phyloP scores from a whole-genome alignment of 805 yeast genomes.

The Metschnikowia aberdeeniae region DNA sequence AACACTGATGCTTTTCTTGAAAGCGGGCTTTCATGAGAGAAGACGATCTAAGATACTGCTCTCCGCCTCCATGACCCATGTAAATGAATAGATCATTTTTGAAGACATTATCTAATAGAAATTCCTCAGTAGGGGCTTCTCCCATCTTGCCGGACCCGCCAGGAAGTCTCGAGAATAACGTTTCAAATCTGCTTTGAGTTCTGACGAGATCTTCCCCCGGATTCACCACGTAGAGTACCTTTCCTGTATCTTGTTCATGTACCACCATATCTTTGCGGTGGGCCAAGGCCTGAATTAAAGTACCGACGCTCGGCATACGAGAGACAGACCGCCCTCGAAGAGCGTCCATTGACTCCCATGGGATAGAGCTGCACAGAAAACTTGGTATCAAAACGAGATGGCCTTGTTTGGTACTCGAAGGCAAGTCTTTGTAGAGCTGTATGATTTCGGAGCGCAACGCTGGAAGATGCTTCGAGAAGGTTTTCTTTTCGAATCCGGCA shows the following conservation, averaged over 20 bases:
- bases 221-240: conserved; percentile 58
- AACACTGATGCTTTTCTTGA: conserved; percentile 27
- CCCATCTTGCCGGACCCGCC: conserved; percentile 57
- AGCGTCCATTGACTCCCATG: conserved; percentile 83
- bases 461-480: background rate
- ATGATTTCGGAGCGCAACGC: background rate
- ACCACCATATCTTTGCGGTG: conserved; percentile 7
- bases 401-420: conserved; percentile 12
- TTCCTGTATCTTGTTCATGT: background rate
- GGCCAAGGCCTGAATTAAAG: conserved; percentile 38
- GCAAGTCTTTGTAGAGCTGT: background rate
- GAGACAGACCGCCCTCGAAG: conserved; percentile 56
- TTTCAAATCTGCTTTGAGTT: conserved; percentile 58
- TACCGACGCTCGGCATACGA: conserved; percentile 63
- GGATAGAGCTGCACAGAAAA: conserved; percentile 60
- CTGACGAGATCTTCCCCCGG: conserved; percentile 74
- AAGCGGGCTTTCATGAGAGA: conserved; percentile 33
- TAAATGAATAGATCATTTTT: conserved; percentile 55
- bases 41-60: conserved; percentile 62
- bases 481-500: background rate
- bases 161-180: conserved; percentile 33
- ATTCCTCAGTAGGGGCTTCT: conserved; percentile 51
- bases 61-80: conserved; percentile 97
- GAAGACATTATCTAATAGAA: conserved; percentile 42
- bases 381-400: conserved; percentile 74